phyloP scores from a whole-genome alignment of 768 basidiomycete genomes.

The Termitomyces bulborhizus region DNA sequence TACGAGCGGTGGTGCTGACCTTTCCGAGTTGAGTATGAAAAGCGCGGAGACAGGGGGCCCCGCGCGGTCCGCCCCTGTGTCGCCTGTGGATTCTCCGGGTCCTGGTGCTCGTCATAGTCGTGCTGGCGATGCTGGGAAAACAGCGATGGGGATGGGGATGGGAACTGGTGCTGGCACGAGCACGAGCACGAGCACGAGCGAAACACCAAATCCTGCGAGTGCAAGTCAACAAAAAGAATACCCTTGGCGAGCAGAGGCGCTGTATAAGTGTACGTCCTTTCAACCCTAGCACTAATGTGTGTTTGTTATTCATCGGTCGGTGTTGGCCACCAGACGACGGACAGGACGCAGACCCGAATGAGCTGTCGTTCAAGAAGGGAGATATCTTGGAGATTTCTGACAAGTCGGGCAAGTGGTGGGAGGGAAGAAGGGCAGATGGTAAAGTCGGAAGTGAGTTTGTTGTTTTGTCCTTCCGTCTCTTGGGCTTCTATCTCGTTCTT shows the following conservation, averaged over 20 bases:
- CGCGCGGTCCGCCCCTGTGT: background rate
- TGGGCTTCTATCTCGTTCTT: background rate
- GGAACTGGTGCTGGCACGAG: background rate
- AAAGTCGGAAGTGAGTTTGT: conserved; percentile 49
- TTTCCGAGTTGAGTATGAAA: background rate
- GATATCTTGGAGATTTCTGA: conserved; percentile 81
- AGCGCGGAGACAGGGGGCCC: background rate
- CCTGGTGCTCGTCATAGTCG: background rate
- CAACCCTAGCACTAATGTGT: too few relatives aligned
- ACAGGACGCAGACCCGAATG: conserved; percentile 63
- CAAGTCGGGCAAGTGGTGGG: conserved; percentile 83
- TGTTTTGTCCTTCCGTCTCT: conserved; percentile 12
- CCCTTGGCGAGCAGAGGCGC: conserved; percentile 5
- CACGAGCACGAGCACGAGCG: too few relatives aligned
- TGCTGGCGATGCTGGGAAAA: background rate
- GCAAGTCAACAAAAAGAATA: background rate
- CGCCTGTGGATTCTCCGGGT: background rate
- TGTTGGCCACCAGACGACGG: conserved; percentile 58
- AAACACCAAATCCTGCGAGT: too few relatives aligned
- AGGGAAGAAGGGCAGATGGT: conserved; percentile 63
- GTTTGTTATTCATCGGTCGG: too few relatives aligned
- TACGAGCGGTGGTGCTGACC: background rate
- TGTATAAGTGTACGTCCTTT: conserved; percentile 6
- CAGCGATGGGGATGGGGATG: background rate
- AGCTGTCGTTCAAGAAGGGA: conserved; percentile 80